Conservation (phyloP, 148 eudicot species). For the Rhododendron mucronatum region DNA sequence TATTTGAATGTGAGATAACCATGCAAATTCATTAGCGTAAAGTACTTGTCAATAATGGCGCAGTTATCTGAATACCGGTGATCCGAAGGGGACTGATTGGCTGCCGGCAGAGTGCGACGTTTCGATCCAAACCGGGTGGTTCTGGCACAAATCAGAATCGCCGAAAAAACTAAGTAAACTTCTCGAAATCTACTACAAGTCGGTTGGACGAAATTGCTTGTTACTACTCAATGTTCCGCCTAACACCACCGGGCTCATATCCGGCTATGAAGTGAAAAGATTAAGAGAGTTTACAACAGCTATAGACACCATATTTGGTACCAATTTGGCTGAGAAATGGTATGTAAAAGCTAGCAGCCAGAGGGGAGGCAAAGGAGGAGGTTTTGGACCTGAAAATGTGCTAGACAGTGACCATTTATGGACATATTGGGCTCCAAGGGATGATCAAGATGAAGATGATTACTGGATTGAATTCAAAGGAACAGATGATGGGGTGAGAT, state of each 20-base stretch:
- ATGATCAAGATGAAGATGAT: slow-evolving; percentile 12
- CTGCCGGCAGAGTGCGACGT: slow-evolving; percentile 90
- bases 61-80: slow-evolving; percentile 85
- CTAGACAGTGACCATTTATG: slow-evolving; percentile 71
- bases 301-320: slow-evolving; percentile 48
- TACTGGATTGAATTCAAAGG: slow-evolving; percentile 66
- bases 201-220: slow-evolving; percentile 83
- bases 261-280: slow-evolving; percentile 47
- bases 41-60: neutral
- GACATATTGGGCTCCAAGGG: slow-evolving; percentile 89
- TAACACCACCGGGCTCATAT: slow-evolving; percentile 66
- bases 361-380: slow-evolving; percentile 53
- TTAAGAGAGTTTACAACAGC: slow-evolving; percentile 54
- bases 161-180: slow-evolving; percentile 61
- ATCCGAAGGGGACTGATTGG: slow-evolving; percentile 81
- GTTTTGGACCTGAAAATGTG: slow-evolving; percentile 57
- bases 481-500: slow-evolving; percentile 26
- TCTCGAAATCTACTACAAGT: slow-evolving; percentile 72
- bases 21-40: neutral
- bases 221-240: slow-evolving; percentile 85
- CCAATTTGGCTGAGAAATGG: slow-evolving; percentile 54
- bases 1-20: neutral
- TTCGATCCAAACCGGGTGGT: slow-evolving; percentile 79
- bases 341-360: slow-evolving; percentile 51
- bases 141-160: slow-evolving; percentile 76